These are phyloP conservation scores for Gillenia trifoliata DNA, from an alignment of 306 rosid species.

Conservation along the genomic window DNA sequence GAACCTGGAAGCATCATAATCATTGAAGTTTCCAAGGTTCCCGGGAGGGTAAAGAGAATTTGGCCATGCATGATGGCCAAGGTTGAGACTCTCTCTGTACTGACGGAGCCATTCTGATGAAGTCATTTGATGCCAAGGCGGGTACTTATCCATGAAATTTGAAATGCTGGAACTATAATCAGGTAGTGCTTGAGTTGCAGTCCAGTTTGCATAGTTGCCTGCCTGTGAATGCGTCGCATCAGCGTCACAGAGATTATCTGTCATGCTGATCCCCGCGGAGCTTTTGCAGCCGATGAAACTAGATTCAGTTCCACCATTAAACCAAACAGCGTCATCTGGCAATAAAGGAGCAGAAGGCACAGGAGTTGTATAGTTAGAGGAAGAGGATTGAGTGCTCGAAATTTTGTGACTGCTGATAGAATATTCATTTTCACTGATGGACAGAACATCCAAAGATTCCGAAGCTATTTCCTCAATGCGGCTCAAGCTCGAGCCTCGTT, in stretches of 20 bases:
- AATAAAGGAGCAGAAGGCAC: slow-evolving; percentile 88
- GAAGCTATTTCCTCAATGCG: slow-evolving; percentile 64
- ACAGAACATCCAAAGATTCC: slow-evolving; percentile 38
- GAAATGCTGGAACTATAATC: slow-evolving; percentile 41
- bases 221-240: slow-evolving; percentile 24
- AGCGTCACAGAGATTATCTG: slow-evolving; percentile 10
- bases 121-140: slow-evolving; percentile 62
- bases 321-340: slow-evolving; percentile 73
- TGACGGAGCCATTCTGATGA: slow-evolving; percentile 98
- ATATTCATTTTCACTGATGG: slow-evolving; percentile 34
- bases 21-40: slow-evolving; percentile 33
- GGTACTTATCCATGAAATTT: slow-evolving; percentile 30
- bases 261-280: slow-evolving; percentile 10
- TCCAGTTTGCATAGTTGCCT: slow-evolving; percentile 48
- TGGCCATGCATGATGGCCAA: slow-evolving; percentile 40
- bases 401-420: slow-evolving; percentile 18
- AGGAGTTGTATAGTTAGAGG: slow-evolving; percentile 61
- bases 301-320: slow-evolving; percentile 31
- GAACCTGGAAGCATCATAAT: slow-evolving; percentile 35
- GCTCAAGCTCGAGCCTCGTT: slow-evolving; percentile 44
- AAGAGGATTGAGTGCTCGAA: slow-evolving; percentile 26
- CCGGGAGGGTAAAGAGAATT: slow-evolving; percentile 30
- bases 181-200: slow-evolving; percentile 34
- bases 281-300: slow-evolving; percentile 23
- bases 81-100: slow-evolving; percentile 54